These are phyloP conservation scores for Quercus glauca DNA, from an alignment of 306 rosid species.

Conservation along the genomic window DNA sequence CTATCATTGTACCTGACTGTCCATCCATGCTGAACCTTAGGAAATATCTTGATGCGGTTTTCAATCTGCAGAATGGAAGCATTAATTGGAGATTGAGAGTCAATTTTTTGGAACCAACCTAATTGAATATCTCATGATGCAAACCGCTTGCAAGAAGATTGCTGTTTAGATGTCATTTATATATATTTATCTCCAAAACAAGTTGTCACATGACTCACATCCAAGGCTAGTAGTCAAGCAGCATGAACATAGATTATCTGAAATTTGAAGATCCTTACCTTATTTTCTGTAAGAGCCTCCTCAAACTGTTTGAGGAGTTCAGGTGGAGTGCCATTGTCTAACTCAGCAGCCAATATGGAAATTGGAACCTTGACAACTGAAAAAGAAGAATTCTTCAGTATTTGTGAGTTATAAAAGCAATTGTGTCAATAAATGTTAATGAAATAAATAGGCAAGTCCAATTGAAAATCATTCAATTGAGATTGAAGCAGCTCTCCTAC, in stretches of 20 bases:
- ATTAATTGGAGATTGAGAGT: not conserved
- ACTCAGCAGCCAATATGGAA: conserved; percentile 4
- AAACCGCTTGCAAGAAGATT: not conserved
- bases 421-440: no score
- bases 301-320: not conserved
- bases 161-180: not conserved
- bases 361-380: not conserved
- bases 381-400: not conserved
- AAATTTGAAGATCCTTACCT: not conserved
- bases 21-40: conserved; percentile 6
- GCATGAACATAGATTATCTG: not conserved
- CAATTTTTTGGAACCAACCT: not conserved
- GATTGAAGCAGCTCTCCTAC: not conserved
- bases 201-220: not conserved
- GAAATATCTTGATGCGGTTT: not conserved
- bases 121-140: not conserved
- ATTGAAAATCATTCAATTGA: no score
- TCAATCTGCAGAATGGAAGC: not conserved
- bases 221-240: not conserved
- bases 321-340: not conserved
- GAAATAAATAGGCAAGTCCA: no score
- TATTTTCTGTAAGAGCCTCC: not conserved
- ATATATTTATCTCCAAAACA: not conserved
- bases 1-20: not conserved
- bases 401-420: no score